A percentile compares a stretch with the other conserved stretches of the same genome.
Evolutionary conservation across 345 rosid species (phyloP).

Genomic region (Euclidium syriacum): DNA sequence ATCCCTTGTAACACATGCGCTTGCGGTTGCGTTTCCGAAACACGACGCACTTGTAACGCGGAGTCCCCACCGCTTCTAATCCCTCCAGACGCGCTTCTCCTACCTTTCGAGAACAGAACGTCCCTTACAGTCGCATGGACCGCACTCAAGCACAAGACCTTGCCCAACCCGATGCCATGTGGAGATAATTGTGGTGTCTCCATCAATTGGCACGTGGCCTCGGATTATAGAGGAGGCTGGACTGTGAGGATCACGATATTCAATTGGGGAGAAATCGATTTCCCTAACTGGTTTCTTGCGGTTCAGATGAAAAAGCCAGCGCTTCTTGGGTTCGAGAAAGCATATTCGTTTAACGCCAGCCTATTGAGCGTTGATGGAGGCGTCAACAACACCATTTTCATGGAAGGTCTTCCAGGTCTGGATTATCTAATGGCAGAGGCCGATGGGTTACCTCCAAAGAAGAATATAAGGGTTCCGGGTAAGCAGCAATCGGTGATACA

Average conservation of each 20-base stretch:
- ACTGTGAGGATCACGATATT: conserved; percentile 82
- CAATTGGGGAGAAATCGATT: conserved; percentile 76
- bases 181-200: conserved; percentile 94
- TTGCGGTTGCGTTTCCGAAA: conserved; percentile 69
- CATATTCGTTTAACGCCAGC: conserved; percentile 77
- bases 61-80: conserved; percentile 67
- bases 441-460: conserved; percentile 51
- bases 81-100: conserved; percentile 78
- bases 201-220: conserved; percentile 75
- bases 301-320: conserved; percentile 60
- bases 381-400: conserved; percentile 58
- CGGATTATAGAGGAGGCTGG: conserved; percentile 85
- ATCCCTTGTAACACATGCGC: conserved; percentile 92
- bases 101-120: conserved; percentile 83
- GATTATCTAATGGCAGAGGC: conserved; percentile 72
- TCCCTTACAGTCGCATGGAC: conserved; percentile 71
- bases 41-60: conserved; percentile 54
- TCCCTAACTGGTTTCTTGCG: conserved; percentile 84
- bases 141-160: conserved; percentile 47
- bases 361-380: conserved; percentile 33
- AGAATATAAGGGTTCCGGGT: conserved; percentile 71
- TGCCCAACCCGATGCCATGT: conserved; percentile 87
- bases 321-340: conserved; percentile 65
- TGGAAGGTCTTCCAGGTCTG: conserved; percentile 73
- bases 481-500: conserved; percentile 87